These are phyloP conservation scores for Rhizoclosmatium globosum DNA, from an alignment of 192 early-diverging fungal genomes.

Conservation along the genomic window DNA sequence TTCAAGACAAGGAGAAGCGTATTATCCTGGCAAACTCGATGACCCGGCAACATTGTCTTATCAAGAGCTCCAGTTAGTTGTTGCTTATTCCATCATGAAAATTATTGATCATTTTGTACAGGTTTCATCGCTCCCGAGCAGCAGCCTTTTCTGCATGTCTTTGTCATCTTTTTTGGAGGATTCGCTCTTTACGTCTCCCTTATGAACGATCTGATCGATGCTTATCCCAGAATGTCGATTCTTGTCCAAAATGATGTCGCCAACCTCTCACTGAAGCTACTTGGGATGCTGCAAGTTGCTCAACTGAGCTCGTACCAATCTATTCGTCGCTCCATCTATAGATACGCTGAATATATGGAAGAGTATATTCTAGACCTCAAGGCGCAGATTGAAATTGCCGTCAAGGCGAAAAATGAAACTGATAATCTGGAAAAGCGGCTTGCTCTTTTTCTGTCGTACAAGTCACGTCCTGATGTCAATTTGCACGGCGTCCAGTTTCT, in stretches of 20 bases:
- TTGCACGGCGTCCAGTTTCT: background rate
- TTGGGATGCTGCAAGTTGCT: background rate
- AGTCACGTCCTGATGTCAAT: background rate
- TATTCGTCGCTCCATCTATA: background rate
- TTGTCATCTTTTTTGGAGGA: background rate
- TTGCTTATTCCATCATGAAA: too few relatives aligned
- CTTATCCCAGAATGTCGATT: background rate
- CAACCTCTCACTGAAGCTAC: background rate
- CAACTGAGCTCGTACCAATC: background rate
- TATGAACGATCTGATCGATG: background rate
- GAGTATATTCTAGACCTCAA: background rate
- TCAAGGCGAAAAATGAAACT: background rate
- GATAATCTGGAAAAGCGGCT: background rate
- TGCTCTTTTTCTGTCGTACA: background rate
- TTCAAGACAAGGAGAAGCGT: too few relatives aligned
- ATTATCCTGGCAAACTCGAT: too few relatives aligned
- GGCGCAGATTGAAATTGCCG: background rate
- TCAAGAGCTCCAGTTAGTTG: too few relatives aligned
- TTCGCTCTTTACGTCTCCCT: background rate
- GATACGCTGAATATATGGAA: background rate
- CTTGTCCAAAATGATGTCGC: background rate
- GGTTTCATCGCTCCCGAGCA: too few relatives aligned
- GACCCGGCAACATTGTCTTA: too few relatives aligned
- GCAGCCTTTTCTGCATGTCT: background rate
- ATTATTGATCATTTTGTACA: too few relatives aligned